Conservation (phyloP, 208 protist species). For the Crithidia expoeki region DNA sequence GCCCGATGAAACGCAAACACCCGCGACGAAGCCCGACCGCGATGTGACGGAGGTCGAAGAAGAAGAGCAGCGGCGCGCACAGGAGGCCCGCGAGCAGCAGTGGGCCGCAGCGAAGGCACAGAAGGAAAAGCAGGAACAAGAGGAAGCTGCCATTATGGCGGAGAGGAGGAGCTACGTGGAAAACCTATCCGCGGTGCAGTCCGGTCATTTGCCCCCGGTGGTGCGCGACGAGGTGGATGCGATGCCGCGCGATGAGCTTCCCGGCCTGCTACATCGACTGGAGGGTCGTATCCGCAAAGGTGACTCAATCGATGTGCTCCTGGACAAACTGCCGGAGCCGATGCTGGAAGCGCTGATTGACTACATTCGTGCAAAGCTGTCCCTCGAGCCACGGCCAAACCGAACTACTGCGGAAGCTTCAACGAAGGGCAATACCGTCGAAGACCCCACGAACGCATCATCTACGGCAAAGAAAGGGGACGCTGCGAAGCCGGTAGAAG, state of each 20-base stretch:
- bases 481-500: not conserved
- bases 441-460: not conserved
- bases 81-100: constrained; percentile 34
- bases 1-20: constrained; percentile 68
- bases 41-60: constrained; percentile 72
- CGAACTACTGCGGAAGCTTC: constrained; percentile 5
- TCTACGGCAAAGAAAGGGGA: not conserved
- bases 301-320: constrained; percentile 81
- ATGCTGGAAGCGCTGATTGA: constrained; percentile 65
- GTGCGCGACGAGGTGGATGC: constrained; percentile 74
- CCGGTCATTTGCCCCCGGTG: constrained; percentile 74
- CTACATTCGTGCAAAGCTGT: constrained; percentile 80
- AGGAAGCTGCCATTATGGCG: constrained; percentile 67
- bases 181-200: constrained; percentile 74
- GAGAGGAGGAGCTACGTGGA: constrained; percentile 77
- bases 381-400: constrained; percentile 49
- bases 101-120: constrained; percentile 37
- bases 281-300: constrained; percentile 61
- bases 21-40: constrained; percentile 47
- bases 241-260: constrained; percentile 75
- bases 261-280: constrained; percentile 71
- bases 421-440: not conserved
- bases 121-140: constrained; percentile 39
- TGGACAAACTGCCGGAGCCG: constrained; percentile 78
- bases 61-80: constrained; percentile 55